Conservation (phyloP, 2,329 filamentous ascomycete genomes). For the Scedosporium dehoogii region DNA sequence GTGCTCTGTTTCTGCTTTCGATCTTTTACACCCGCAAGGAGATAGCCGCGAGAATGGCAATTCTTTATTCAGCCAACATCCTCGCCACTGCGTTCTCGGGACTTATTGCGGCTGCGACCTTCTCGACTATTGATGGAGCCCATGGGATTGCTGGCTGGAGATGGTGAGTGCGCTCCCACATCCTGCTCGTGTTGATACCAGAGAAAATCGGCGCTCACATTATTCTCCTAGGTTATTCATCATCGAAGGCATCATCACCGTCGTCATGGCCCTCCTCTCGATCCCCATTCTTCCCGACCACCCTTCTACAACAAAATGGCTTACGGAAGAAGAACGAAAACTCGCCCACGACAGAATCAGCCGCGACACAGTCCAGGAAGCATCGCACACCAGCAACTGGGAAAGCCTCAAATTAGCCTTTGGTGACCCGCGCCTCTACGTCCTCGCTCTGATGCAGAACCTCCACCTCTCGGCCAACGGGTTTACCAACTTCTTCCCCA, state of each 20-base stretch:
- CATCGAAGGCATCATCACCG: constrained; percentile 45
- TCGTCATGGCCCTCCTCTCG: constrained; percentile 20
- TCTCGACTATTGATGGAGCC: constrained; percentile 44
- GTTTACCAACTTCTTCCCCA: constrained; percentile 26
- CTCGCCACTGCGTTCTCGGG: constrained; percentile 61
- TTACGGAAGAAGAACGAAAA: constrained; percentile 35
- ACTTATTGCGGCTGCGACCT: constrained; percentile 53
- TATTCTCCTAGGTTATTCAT: constrained; percentile 46
- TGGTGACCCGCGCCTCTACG: constrained; percentile 39
- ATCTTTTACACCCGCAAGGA: constrained; percentile 56
- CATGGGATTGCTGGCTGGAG: constrained; percentile 53
- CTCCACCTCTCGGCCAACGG: constrained; percentile 40
- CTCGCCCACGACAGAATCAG: constrained; percentile 33
- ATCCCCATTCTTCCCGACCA: constrained; percentile 26
- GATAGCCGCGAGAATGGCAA: constrained; percentile 49
- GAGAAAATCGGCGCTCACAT: too few relatives aligned
- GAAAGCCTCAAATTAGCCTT: constrained; percentile 38
- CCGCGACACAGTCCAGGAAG: constrained; percentile 30
- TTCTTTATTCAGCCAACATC: constrained; percentile 49
- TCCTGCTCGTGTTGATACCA: too few relatives aligned
- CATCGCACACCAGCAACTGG: constrained; percentile 22
- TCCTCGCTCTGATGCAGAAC: constrained; percentile 46
- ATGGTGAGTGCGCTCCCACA: constrained; percentile 15
- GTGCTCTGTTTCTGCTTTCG: constrained; percentile 24
- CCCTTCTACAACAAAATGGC: constrained; percentile 34